Base-by-base conservation (phyloP, 306 rosid genomes). In the Oemleria cerasiformis region DNA sequence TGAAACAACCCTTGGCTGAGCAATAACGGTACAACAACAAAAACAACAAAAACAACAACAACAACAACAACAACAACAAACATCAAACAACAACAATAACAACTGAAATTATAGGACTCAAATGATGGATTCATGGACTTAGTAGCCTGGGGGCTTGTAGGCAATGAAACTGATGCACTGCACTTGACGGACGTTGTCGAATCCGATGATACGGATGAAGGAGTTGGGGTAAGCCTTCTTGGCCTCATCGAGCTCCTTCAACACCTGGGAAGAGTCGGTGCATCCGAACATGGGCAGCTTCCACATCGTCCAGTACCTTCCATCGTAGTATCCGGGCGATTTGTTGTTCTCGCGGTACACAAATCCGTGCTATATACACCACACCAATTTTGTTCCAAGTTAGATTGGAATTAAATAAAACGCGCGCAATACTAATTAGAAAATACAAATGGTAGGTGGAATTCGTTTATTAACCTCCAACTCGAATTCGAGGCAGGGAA, bases 241-340 rank as follows among this genome's bases (percentile, higher is more conserved):
- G 67, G 2, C 9, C 67, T 91, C 97, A 0, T 75, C 51, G 5
- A 91, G n/a, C 78, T 91, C 90, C 43, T 44, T 30, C 70, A 78
- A 0, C 58, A 91, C 95, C 45, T 91, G 95, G 10, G 79, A 0
- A 0, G 92, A 0, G 50, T 91, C 92, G 0, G 75, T 91, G 88
- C 86, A 74, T 0, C 95, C 97, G 55, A 78, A 91, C 97, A 91
- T 78, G 21, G 97, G 95, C 21, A 91, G 74, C 85, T 86, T 91
- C 96, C 97, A 91, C 97, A 91, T 91, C 16, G 86, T 82, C 92
- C 97, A 91, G 84, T 80, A 84, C 0, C 92, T 73, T 47, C 97
- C 96, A 40, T 88, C 97, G 9, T 88, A 88, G 89, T 91, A 91
- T 30, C 96, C 91, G 0, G 97, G 92, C 10, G 92, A 83, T 2